Evolutionary conservation across 2,329 filamentous ascomycete species (phyloP).

Genomic region (Chrysoporthe deuterocubensis): DNA sequence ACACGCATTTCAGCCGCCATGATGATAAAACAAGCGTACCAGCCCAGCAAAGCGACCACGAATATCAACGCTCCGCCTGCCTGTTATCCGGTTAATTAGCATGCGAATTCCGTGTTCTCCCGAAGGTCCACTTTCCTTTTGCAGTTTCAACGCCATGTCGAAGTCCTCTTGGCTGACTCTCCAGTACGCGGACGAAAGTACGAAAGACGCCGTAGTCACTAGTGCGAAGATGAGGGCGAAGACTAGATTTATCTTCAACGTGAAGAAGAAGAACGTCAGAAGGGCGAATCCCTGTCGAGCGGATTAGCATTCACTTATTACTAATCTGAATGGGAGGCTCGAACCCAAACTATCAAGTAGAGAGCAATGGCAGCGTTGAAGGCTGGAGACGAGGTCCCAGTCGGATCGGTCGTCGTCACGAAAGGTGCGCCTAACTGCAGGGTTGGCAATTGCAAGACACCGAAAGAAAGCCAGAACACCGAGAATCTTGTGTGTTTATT

Average conservation of each 20-base stretch:
- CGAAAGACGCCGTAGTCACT: conserved; percentile 39
- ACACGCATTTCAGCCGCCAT: too few species aligned
- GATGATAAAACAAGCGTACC: too few species aligned
- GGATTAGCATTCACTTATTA: conserved; percentile 37
- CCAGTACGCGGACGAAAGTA: conserved; percentile 54
- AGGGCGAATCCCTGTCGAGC: conserved; percentile 41
- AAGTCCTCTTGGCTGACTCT: conserved; percentile 49
- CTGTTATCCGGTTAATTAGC: too few species aligned
- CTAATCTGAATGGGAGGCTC: neutral
- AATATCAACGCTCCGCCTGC: too few species aligned
- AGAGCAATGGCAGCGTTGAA: conserved; percentile 54
- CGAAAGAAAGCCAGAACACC: conserved; percentile 53
- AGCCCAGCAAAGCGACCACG: too few species aligned
- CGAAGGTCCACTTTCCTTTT: conserved; percentile 44
- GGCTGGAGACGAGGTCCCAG: conserved; percentile 46
- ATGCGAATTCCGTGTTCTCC: too few species aligned
- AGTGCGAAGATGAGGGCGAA: conserved; percentile 37
- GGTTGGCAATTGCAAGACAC: conserved; percentile 53
- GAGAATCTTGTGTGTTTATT: conserved; percentile 39
- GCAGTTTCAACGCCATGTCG: conserved; percentile 44
- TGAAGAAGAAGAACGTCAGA: conserved; percentile 53
- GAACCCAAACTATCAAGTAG: conserved; percentile 53
- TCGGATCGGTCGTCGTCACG: conserved; percentile 46
- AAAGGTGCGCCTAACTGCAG: conserved; percentile 51
- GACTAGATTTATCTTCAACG: conserved; percentile 53